phyloP scores from a whole-genome alignment of 257 asterid genomes.

The Henckelia pumila region DNA sequence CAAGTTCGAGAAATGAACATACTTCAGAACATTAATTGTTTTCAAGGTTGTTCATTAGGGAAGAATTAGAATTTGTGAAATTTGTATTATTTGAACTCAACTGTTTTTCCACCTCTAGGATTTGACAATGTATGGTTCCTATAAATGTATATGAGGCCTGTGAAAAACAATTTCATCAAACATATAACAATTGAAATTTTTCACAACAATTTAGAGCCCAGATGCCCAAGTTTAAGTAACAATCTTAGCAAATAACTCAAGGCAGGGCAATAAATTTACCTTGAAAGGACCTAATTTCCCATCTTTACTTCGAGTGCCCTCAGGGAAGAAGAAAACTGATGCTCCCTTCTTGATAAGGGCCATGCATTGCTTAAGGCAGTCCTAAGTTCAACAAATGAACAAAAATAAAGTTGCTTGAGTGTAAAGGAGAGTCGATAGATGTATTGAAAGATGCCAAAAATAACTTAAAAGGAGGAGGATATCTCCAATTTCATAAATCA shows the following conservation, averaged over 20 bases:
- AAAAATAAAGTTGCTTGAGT: slow-evolving; percentile 15
- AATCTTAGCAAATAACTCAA: slow-evolving; percentile 6
- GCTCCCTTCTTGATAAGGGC: slow-evolving; percentile 84
- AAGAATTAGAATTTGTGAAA: neutral
- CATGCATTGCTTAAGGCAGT: slow-evolving; percentile 83
- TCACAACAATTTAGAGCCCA: neutral
- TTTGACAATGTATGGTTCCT: neutral
- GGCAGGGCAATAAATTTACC: slow-evolving; percentile 40
- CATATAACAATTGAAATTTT: neutral
- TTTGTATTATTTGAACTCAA: neutral
- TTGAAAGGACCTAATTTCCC: slow-evolving; percentile 82
- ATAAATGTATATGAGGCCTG: neutral
- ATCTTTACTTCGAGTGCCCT: slow-evolving; percentile 91
- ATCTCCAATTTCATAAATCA: neutral
- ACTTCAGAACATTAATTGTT: neutral
- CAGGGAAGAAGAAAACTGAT: slow-evolving; percentile 92
- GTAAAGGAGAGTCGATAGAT: neutral
- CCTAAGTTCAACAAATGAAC: slow-evolving; percentile 42
- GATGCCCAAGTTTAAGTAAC: slow-evolving; percentile 16
- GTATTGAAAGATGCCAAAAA: slow-evolving; percentile 8
- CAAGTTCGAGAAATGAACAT: neutral
- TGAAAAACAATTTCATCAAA: neutral
- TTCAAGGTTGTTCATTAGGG: neutral
- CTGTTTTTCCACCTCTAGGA: neutral
- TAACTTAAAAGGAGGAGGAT: neutral